These are phyloP conservation scores for Tubosaeta sp. DNA, from an alignment of 768 basidiomycete genomes.

Conservation along the genomic window DNA sequence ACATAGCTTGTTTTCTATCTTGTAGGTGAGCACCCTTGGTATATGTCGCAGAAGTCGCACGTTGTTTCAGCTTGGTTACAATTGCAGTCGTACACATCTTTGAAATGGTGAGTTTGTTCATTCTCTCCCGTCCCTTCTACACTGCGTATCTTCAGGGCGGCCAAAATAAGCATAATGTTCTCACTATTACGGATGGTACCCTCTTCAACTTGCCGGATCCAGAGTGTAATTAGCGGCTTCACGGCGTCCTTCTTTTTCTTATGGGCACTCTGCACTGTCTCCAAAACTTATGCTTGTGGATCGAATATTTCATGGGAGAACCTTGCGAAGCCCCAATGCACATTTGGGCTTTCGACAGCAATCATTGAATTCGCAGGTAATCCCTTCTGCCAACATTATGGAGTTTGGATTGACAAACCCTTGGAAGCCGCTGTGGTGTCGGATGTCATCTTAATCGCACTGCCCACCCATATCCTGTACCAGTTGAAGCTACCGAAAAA, in stretches of 20 bases:
- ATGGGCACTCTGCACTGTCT: slow-evolving; percentile 5
- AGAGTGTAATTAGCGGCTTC: background rate
- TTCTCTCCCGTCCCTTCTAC: background rate
- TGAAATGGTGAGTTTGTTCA: slow-evolving; percentile 7
- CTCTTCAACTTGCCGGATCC: background rate
- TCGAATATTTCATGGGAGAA: slow-evolving; percentile 8
- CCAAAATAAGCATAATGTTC: slow-evolving; percentile 17
- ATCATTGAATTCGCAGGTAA: slow-evolving; percentile 9
- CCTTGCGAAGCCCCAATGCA: background rate
- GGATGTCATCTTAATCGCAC: slow-evolving; percentile 5
- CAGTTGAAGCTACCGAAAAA: background rate
- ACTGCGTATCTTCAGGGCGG: slow-evolving; percentile 2
- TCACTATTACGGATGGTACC: slow-evolving; percentile 8
- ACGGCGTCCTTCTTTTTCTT: slow-evolving; percentile 6
- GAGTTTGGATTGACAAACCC: background rate
- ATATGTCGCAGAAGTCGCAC: background rate
- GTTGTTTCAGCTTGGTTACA: slow-evolving; percentile 4
- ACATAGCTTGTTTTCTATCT: background rate
- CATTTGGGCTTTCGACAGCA: background rate
- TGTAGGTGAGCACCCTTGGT: slow-evolving; percentile 3
- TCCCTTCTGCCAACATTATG: background rate
- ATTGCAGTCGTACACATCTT: slow-evolving; percentile 1
- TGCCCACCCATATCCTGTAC: slow-evolving; percentile 11
- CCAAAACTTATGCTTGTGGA: slow-evolving; percentile 12
- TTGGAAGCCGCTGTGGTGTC: slow-evolving; percentile 8